Percentiles rank a stretch among this genome's conserved stretches.
Conservation (phyloP, 495 filamentous ascomycete genomes). For the Hypomontagnella submonticulosa region DNA sequence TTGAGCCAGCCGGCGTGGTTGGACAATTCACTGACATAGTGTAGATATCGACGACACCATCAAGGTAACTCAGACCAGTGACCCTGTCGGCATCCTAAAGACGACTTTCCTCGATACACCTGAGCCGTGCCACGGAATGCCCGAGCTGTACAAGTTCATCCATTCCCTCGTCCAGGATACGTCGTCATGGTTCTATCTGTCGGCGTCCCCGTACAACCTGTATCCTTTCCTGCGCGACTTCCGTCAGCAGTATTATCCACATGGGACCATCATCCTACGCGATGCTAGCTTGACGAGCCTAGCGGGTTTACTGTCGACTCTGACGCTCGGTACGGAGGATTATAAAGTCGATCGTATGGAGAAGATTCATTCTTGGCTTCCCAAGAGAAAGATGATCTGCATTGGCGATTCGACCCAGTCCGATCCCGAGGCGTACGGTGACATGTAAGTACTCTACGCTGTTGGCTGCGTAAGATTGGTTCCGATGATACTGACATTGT, state of each 20-base stretch:
- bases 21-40: slow-evolving; percentile 22
- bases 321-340: slow-evolving; percentile 82
- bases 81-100: slow-evolving; percentile 79
- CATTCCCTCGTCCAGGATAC: slow-evolving; percentile 61
- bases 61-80: slow-evolving; percentile 85
- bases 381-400: slow-evolving; percentile 79
- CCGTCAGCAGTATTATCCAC: slow-evolving; percentile 73
- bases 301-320: slow-evolving; percentile 77
- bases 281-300: slow-evolving; percentile 91
- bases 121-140: slow-evolving; percentile 79
- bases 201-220: slow-evolving; percentile 93
- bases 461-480: background rate
- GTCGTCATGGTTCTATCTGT: slow-evolving; percentile 91
- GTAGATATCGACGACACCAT: slow-evolving; percentile 95
- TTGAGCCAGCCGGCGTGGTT: background rate
- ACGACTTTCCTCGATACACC: slow-evolving; percentile 87
- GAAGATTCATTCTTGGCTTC: slow-evolving; percentile 80
- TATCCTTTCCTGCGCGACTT: slow-evolving; percentile 87
- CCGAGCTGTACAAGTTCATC: slow-evolving; percentile 78
- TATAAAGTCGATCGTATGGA: slow-evolving; percentile 88
- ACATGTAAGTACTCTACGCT: slow-evolving; percentile 61
- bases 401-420: slow-evolving; percentile 92
- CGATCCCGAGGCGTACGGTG: slow-evolving; percentile 90
- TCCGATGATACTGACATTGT: slow-evolving; percentile 12
- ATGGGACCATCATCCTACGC: slow-evolving; percentile 83